phyloP scores from a whole-genome alignment of 2,329 filamentous ascomycete species.

The Xylariaceae sp. region DNA sequence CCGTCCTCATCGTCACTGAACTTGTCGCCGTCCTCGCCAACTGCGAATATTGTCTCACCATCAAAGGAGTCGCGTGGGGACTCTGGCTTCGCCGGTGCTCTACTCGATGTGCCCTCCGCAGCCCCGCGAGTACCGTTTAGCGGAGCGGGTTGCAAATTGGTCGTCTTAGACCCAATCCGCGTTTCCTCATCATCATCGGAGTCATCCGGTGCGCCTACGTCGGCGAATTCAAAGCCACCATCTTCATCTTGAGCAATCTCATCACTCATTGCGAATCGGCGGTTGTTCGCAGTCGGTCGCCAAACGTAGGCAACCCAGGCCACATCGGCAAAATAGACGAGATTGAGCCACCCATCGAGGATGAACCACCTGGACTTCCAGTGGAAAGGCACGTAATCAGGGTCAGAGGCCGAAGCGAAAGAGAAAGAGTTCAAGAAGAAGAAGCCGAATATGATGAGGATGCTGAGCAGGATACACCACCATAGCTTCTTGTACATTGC shows the following conservation, averaged over 20 bases:
- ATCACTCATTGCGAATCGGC: constrained; percentile 97
- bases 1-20: constrained; percentile 67
- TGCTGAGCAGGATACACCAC: constrained; percentile 92
- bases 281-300: constrained; percentile 94
- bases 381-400: constrained; percentile 89
- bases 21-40: constrained; percentile 77
- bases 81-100: constrained; percentile 37
- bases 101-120: constrained; percentile 23
- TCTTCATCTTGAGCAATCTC: constrained; percentile 98
- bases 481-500: constrained; percentile 97
- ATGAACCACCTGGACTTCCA: constrained; percentile 99
- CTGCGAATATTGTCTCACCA: constrained; percentile 92
- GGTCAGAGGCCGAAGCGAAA: constrained; percentile 77
- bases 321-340: constrained; percentile 93
- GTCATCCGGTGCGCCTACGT: constrained; percentile 70
- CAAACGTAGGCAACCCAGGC: constrained; percentile 91
- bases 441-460: constrained; percentile 94
- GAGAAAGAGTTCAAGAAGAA: constrained; percentile 98
- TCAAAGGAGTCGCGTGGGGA: constrained; percentile 56
- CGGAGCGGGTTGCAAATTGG: constrained; percentile 25
- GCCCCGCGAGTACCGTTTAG: constrained; percentile 13
- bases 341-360: constrained; percentile 91
- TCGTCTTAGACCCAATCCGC: constrained; percentile 38
- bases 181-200: constrained; percentile 56
- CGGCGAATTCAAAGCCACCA: constrained; percentile 88